Percentiles rank a stretch among this genome's conserved stretches.
phyloP scores from a whole-genome alignment of 257 asterid species.

The Lycium ferocissimum region DNA sequence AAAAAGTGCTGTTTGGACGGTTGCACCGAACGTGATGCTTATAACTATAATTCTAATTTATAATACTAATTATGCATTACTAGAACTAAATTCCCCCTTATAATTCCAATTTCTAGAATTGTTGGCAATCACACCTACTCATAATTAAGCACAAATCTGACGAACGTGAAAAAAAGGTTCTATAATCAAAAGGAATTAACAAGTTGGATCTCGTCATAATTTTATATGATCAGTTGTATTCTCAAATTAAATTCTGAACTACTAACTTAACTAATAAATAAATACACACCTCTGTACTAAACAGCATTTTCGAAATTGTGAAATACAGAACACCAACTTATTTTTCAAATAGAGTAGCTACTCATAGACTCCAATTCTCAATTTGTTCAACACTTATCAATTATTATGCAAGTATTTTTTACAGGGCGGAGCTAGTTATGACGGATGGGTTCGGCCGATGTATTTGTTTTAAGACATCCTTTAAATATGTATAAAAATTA shows the following conservation, averaged over 20 bases:
- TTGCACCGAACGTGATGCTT: constrained; percentile 29
- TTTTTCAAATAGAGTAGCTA: neutral
- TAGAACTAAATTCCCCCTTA: neutral
- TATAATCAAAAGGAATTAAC: neutral
- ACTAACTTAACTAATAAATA: neutral
- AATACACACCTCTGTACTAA: neutral
- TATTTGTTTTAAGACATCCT: too few relatives aligned
- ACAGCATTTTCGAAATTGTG: neutral
- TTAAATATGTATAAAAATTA: too few relatives aligned
- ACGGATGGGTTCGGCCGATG: too few relatives aligned
- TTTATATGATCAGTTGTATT: neutral
- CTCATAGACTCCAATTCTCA: neutral
- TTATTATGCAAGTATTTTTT: too few relatives aligned
- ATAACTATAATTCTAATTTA: neutral
- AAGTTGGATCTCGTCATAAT: constrained; percentile 7
- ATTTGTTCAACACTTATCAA: too few relatives aligned
- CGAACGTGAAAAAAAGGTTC: neutral
- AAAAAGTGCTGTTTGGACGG: constrained; percentile 27
- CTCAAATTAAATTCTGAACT: neutral
- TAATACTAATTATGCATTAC: neutral
- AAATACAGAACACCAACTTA: neutral
- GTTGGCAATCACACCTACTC: neutral
- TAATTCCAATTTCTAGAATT: neutral
- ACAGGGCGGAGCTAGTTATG: too few relatives aligned
- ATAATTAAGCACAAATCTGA: neutral